Percentiles rank a stretch among this genome's conserved stretches.
Conservation (phyloP, 371 early-diverging fungal genomes). For the Rhizopus stolonifer region DNA sequence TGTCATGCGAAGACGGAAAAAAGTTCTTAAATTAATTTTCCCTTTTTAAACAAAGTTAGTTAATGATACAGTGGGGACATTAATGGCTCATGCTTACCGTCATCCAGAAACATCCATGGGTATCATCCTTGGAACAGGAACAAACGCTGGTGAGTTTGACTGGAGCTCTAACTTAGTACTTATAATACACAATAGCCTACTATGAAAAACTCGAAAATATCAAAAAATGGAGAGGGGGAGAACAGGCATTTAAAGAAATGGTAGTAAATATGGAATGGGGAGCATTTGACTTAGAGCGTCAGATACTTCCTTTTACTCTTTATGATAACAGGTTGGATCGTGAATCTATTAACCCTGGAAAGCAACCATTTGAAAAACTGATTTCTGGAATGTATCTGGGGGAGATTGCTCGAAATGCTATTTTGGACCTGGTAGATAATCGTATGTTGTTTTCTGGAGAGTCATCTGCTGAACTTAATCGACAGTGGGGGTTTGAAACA, state of each 20-base stretch:
- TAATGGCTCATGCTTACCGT: constrained; percentile 83
- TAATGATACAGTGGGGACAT: constrained; percentile 96
- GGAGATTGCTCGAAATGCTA: constrained; percentile 70
- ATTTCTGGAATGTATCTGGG: constrained; percentile 86
- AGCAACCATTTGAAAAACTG: constrained; percentile 77
- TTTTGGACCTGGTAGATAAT: constrained; percentile 63
- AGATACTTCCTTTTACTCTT: constrained; percentile 62
- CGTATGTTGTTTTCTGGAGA: constrained; percentile 50
- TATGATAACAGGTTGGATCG: constrained; percentile 68
- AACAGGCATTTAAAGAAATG: constrained; percentile 45
- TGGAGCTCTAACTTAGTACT: neutral
- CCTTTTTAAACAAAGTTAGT: too few species aligned
- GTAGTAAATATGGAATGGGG: constrained; percentile 71
- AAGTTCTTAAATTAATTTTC: too few species aligned
- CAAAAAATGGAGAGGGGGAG: constrained; percentile 55
- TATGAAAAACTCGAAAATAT: constrained; percentile 73
- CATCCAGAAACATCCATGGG: constrained; percentile 81
- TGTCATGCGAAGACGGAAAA: too few species aligned
- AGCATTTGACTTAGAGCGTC: constrained; percentile 63
- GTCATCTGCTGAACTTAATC: constrained; percentile 66
- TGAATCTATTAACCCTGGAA: constrained; percentile 59
- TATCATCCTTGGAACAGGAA: constrained; percentile 97
- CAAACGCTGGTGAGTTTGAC: constrained; percentile 85
- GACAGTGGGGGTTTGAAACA: constrained; percentile 82
- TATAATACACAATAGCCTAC: constrained; percentile 48